phyloP scores from a whole-genome alignment of 2,329 filamentous ascomycete genomes.

The Phyllosticta capitalensis region DNA sequence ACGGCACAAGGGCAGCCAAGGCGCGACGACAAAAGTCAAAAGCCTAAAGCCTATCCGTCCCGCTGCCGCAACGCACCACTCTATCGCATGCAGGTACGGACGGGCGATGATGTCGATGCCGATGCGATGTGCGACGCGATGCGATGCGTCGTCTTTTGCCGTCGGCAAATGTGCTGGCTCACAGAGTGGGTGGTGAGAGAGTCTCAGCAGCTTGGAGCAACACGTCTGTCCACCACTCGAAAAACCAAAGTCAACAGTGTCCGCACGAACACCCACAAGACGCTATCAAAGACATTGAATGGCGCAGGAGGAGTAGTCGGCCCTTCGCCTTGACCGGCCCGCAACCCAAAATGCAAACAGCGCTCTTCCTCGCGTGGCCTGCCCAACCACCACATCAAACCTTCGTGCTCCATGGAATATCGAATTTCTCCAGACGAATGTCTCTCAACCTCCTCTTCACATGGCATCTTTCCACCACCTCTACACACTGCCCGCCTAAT shows the following conservation, averaged over 20 bases:
- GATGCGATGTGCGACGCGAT: background rate
- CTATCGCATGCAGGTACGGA: background rate
- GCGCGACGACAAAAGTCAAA: background rate
- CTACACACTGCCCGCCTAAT: background rate
- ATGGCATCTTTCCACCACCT: background rate
- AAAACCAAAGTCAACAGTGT: too few species aligned
- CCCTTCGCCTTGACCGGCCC: background rate
- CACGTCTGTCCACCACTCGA: too few species aligned
- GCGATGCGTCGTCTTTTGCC: background rate
- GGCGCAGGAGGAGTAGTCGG: background rate
- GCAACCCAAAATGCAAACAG: background rate
- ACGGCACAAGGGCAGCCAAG: background rate
- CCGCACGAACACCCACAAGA: too few species aligned
- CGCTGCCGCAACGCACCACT: background rate
- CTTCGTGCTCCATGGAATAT: background rate
- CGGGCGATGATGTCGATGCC: background rate
- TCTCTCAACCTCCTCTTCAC: background rate
- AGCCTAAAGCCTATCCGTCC: background rate
- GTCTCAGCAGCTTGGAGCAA: background rate
- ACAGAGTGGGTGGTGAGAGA: background rate
- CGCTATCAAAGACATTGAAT: too few species aligned
- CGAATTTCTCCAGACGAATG: background rate
- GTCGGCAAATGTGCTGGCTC: background rate
- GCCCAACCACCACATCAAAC: background rate
- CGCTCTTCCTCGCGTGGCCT: background rate